Evolutionary conservation across 148 eudicot species (phyloP).

Genomic region (Camellia japonica): DNA sequence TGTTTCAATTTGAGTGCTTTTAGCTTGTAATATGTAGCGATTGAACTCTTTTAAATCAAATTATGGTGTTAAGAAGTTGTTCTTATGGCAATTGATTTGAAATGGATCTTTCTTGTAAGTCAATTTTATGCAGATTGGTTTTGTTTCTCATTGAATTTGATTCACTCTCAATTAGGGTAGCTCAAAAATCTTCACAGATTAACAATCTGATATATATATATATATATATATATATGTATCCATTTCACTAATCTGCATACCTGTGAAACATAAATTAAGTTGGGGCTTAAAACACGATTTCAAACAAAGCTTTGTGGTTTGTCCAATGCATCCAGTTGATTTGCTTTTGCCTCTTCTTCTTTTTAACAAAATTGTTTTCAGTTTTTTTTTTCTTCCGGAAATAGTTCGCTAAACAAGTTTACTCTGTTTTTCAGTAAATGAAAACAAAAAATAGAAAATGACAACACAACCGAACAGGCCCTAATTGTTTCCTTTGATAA

Average conservation of each 20-base stretch:
- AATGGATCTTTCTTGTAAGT: slow-evolving; percentile 2
- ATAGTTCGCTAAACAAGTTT: too few species aligned
- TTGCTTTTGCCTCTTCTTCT: neutral
- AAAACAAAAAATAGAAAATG: slow-evolving; percentile 1
- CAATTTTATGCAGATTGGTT: neutral
- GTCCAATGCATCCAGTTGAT: neutral
- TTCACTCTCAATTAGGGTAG: neutral
- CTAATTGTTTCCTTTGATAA: neutral
- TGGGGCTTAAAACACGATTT: neutral
- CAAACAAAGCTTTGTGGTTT: neutral
- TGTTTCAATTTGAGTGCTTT: neutral
- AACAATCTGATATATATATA: neutral
- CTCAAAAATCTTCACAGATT: neutral
- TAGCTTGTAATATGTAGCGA: neutral
- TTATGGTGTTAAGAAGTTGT: neutral
- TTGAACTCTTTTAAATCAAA: neutral
- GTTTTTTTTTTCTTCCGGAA: too few species aligned
- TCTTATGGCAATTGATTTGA: neutral
- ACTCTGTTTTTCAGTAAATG: too few species aligned
- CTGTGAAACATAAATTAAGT: neutral
- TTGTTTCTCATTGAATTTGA: neutral
- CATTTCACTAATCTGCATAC: neutral
- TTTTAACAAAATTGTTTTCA: neutral
- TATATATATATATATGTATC: neutral
- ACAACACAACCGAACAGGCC: too few species aligned